Percentiles rank a stretch among this genome's conserved stretches.
phyloP scores from a whole-genome alignment of 2,329 filamentous ascomycete genomes.

The Pseudocercospora vitis region DNA sequence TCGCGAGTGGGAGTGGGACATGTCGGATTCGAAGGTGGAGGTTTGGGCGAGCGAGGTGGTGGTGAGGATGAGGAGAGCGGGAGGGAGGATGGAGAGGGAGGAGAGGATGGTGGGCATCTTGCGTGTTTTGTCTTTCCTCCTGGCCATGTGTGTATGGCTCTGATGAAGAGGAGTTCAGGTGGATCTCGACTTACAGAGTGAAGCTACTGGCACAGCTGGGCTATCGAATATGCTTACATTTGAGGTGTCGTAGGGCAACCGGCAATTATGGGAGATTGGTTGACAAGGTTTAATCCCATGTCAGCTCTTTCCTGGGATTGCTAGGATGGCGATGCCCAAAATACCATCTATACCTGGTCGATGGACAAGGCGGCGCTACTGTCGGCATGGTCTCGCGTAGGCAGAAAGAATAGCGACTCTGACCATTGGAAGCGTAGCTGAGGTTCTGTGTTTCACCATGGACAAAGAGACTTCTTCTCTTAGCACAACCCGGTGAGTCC shows the following conservation, averaged over 20 bases:
- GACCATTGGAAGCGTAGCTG: not conserved
- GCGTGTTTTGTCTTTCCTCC: not conserved
- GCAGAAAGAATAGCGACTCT: not conserved
- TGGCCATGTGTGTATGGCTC: not conserved
- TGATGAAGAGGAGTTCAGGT: no score
- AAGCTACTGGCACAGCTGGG: not conserved
- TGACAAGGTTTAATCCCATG: conserved; percentile 5
- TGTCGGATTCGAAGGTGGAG: conserved; percentile 16
- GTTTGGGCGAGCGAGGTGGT: not conserved
- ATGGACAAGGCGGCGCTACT: not conserved
- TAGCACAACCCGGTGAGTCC: not conserved
- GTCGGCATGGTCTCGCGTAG: not conserved
- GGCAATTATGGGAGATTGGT: not conserved
- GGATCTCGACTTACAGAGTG: not conserved
- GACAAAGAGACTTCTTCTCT: no score
- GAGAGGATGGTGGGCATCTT: not conserved
- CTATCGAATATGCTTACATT: conserved; percentile 3
- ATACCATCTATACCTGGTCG: not conserved
- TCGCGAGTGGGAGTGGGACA: conserved; percentile 14
- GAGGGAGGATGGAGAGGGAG: not conserved
- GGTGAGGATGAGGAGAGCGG: not conserved
- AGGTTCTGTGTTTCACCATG: not conserved
- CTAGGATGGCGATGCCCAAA: conserved; percentile 2
- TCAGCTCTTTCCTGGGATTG: not conserved
- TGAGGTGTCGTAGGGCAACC: not conserved